Base-by-base conservation (phyloP, 345 rosid species). In the Populus ilicifolia region DNA sequence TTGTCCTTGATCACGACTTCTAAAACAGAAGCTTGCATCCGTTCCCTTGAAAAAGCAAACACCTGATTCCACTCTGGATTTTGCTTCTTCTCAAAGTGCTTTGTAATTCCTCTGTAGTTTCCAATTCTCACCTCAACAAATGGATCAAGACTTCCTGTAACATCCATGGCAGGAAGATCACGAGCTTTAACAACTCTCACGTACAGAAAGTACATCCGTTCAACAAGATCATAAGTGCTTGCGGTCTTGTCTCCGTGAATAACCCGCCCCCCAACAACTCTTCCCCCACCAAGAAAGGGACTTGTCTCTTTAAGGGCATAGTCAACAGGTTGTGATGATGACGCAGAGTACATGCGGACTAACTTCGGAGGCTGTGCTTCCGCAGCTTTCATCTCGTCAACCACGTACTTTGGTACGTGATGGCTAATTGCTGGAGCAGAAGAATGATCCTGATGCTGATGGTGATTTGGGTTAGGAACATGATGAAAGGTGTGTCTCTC, bases 401-500 rank as follows among this genome's bases (percentile, higher is more conserved):
- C 86, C 76, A 88, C 86, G 70, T 89, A 81, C 86, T 85, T 88
- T 8, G 91, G 88, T 5, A 85, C 87, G 44, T 94, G 91, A 74
- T 88, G 98, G 52, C 84, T 85, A 81, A 79, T 73, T 48, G 54
- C 80, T 56, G 86, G 81, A 78, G 78, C 75, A 72, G 90, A 84
- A 63, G 92, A 72, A 75, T 88, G 85, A 23, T 85, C 86, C 17
- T 84, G 87, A 77, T 86, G 85, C 38, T 84, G 90, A 29, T 70
- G 81, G 38, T 83, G 89, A 69, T n/a, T 87, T 46, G 85, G 84
- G 81, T 89, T 89, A n/a, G 98, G 98, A 76, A 93, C 97, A 75
- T 96, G 88, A 81, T 90, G 91, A 86, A 93, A 93, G 10, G 91
- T 87, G 76, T 84, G 97, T 67, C 97, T 81, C 66, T 82, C 85